Conservation (phyloP, 2,329 filamentous ascomycete genomes). For the Pleoardoris graminearum region DNA sequence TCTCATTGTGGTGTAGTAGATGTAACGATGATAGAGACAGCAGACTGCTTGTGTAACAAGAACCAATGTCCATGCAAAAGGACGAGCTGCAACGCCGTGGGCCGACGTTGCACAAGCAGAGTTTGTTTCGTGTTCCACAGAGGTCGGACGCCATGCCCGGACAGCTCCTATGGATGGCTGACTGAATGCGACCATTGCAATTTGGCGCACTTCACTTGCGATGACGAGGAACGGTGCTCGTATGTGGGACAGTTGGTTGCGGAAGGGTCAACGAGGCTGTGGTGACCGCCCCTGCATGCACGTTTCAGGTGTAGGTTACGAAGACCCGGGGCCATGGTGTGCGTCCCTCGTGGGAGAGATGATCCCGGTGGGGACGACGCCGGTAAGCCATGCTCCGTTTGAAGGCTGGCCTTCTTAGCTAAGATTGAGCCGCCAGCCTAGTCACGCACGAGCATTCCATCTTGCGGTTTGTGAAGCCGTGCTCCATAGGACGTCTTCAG, state of each 20-base stretch:
- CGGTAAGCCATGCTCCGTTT: conserved; percentile 12
- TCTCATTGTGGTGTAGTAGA: conserved; percentile 37
- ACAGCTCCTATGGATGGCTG: background rate
- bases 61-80: conserved; percentile 21
- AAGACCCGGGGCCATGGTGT: conserved; percentile 35
- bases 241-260: conserved; percentile 13
- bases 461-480: too few species aligned
- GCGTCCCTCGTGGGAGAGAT: conserved; percentile 23
- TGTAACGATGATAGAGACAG: conserved; percentile 40
- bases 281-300: conserved; percentile 16
- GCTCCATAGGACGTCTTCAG: too few species aligned
- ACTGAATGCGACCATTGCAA: background rate
- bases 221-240: background rate
- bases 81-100: conserved; percentile 19
- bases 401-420: conserved; percentile 8
- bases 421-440: conserved; percentile 5
- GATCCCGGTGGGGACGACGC: conserved; percentile 13
- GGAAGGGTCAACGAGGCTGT: conserved; percentile 9
- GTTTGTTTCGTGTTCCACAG: conserved; percentile 10
- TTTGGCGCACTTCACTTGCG: background rate
- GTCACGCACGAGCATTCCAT: conserved; percentile 10
- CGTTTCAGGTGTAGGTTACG: conserved; percentile 34
- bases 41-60: conserved; percentile 32
- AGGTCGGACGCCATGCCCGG: background rate
- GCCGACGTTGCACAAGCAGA: conserved; percentile 26